These are phyloP conservation scores for Theobroma grandiflorum DNA, from an alignment of 441 rosid genomes.

Conservation along the genomic window DNA sequence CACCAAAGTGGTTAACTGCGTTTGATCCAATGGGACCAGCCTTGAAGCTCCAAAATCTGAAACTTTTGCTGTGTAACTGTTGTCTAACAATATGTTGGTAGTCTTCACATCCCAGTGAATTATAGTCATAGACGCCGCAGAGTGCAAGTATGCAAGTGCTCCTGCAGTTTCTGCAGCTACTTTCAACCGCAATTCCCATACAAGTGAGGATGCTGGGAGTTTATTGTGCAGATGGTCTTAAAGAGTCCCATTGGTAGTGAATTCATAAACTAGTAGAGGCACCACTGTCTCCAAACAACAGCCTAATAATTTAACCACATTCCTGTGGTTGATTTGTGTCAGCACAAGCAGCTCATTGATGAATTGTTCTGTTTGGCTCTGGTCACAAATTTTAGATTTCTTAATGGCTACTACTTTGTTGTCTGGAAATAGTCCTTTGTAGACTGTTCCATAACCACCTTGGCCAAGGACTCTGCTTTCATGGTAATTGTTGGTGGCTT, in stretches of 20 bases:
- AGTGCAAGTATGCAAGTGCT: slow-evolving; percentile 29
- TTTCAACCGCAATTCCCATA: slow-evolving; percentile 41
- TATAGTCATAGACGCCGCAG: slow-evolving; percentile 31
- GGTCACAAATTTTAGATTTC: slow-evolving; percentile 42
- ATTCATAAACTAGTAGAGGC: slow-evolving; percentile 49
- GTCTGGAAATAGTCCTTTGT: slow-evolving; percentile 42
- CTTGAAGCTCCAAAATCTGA: slow-evolving; percentile 43
- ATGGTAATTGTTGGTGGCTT: slow-evolving; percentile 39
- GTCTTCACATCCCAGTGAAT: slow-evolving; percentile 45
- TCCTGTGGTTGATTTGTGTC: slow-evolving; percentile 48
- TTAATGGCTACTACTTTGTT: slow-evolving; percentile 42
- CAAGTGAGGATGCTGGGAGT: background rate
- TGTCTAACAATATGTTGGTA: slow-evolving; percentile 41
- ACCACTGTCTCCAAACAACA: slow-evolving; percentile 52
- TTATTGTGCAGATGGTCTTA: slow-evolving; percentile 37
- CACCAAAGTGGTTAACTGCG: slow-evolving; percentile 38
- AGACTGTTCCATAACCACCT: slow-evolving; percentile 48
- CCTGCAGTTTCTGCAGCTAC: slow-evolving; percentile 24
- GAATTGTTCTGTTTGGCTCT: slow-evolving; percentile 44
- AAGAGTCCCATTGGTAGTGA: slow-evolving; percentile 48
- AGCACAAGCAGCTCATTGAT: slow-evolving; percentile 50
- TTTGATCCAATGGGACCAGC: slow-evolving; percentile 38
- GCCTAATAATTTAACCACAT: slow-evolving; percentile 50
- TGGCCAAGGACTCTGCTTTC: slow-evolving; percentile 39
- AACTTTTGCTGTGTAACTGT: slow-evolving; percentile 35